Base-by-base conservation (phyloP, 2,329 filamentous ascomycete genomes). In the Dothistroma pini region DNA sequence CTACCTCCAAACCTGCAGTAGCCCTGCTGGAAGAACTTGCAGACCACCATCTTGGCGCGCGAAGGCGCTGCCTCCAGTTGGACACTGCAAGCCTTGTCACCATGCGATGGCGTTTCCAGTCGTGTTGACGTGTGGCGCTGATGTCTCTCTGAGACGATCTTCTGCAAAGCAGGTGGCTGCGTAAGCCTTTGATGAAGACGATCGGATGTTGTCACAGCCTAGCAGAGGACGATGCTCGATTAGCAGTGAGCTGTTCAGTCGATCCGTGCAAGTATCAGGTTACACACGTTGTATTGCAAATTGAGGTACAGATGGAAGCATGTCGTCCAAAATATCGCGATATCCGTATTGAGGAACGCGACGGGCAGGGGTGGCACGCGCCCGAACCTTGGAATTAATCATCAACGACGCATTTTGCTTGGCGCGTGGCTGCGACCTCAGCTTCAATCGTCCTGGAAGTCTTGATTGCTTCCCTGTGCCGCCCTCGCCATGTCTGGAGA, bases 1-100 rank as follows among this genome's bases (percentile, higher is more conserved):
- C 65, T 78, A 87, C 86, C 79, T 76, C 87, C 87, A 71, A 83
- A 86, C 69, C 78, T 84, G 78, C 88, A 91, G 64, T 79, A 80
- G 49, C 87, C 87, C 72, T 86, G 81, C 71, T 83, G 81, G 70
- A 81, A 91, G 73, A 84, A 90, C 65, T 75, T 81, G 78, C 88
- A 91, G 59, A 88, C 71, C 14, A 58, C 58, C 64, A 66, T 66
- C 9, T 35, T 49, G 35, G 21, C 25, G 29, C 48, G 11, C 48
- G 21, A 29, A 25, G 29, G 48, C 48, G 41, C 48, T 51, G 48
- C 21, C 19, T n/a, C 29, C 21, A 51, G 48, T 10, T 10, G 3
- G 9, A 9, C 9, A 21, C 12, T 51, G 8, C 29, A 4, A 32
- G 11, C 2, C 10, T n/a, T 2, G 21, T 21, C 22, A 51, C 29